Evolutionary conservation across 257 asterid species (phyloP).

Genomic region (Rehmannia glutinosa): DNA sequence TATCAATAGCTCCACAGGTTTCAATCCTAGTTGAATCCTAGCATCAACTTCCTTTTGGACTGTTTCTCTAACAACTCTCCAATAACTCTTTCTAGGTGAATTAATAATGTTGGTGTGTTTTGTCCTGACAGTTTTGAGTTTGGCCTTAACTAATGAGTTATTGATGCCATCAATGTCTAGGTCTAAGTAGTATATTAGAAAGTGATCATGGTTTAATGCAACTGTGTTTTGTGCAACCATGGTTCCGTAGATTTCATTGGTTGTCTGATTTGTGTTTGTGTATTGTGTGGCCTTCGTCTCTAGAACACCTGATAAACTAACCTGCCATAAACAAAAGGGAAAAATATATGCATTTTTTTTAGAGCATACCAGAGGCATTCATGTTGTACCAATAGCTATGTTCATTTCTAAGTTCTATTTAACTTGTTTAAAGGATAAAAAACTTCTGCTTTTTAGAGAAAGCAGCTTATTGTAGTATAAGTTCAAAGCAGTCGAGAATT

Average conservation of each 20-base stretch:
- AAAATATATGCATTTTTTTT: not conserved
- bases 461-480: no score
- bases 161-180: conserved; percentile 55
- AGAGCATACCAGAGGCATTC: no score
- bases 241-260: conserved; percentile 36
- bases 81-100: conserved; percentile 66
- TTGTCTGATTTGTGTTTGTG: conserved; percentile 21
- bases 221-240: conserved; percentile 49
- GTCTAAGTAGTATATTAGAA: conserved; percentile 61
- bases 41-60: conserved; percentile 45
- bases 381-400: no score
- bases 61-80: conserved; percentile 49
- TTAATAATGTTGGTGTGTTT: not conserved
- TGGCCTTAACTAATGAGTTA: conserved; percentile 50
- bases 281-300: conserved; percentile 51
- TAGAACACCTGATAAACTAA: conserved; percentile 47
- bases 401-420: not conserved
- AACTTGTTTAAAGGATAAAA: not conserved
- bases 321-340: conserved; percentile 28
- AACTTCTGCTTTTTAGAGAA: no score
- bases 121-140: conserved; percentile 26
- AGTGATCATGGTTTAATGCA: conserved; percentile 65
- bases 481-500: no score
- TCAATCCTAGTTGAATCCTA: conserved; percentile 28
- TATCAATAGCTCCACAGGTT: conserved; percentile 42